phyloP scores from a whole-genome alignment of 2,329 filamentous ascomycete species.

The Calonectria pauciramosa region DNA sequence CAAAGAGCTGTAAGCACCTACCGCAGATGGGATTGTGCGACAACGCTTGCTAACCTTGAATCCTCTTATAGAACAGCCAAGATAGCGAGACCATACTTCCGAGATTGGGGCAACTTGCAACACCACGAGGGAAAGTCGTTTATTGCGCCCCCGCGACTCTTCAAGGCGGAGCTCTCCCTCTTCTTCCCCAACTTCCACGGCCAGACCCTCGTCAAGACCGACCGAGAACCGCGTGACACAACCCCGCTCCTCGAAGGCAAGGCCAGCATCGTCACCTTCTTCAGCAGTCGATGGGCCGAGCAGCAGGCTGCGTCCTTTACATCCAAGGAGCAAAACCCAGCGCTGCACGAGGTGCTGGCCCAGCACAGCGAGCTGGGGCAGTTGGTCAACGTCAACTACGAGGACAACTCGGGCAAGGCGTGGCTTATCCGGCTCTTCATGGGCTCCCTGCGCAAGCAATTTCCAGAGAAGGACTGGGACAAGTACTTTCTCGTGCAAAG shows the following conservation, averaged over 20 bases:
- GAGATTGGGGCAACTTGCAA: conserved; percentile 90
- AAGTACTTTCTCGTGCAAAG: conserved; percentile 73
- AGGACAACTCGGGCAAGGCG: conserved; percentile 81
- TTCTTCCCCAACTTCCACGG: conserved; percentile 96
- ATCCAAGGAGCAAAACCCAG: conserved; percentile 75
- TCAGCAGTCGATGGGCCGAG: conserved; percentile 88
- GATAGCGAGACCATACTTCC: conserved; percentile 91
- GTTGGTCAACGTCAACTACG: conserved; percentile 88
- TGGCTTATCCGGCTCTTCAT: conserved; percentile 71
- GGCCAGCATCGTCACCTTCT: conserved; percentile 84
- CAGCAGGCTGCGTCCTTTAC: conserved; percentile 82
- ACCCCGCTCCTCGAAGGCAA: conserved; percentile 81
- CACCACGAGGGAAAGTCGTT: conserved; percentile 94
- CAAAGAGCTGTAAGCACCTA: conserved; percentile 74
- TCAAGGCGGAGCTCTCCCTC: conserved; percentile 84
- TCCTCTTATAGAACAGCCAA: conserved; percentile 71
- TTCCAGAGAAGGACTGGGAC: conserved; percentile 67
- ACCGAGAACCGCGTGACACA: conserved; percentile 72
- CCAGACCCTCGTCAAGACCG: conserved; percentile 75
- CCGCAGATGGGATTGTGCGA: too few relatives aligned
- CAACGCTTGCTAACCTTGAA: conserved; percentile 19
- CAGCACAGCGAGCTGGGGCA: conserved; percentile 72
- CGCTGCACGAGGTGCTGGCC: conserved; percentile 73
- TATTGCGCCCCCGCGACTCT: conserved; percentile 85
- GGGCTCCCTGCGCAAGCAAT: conserved; percentile 63